Percentiles rank a stretch among this genome's conserved stretches.
Conservation (phyloP, 1,139 yeast species). For the Geotrichum aggregatum region DNA sequence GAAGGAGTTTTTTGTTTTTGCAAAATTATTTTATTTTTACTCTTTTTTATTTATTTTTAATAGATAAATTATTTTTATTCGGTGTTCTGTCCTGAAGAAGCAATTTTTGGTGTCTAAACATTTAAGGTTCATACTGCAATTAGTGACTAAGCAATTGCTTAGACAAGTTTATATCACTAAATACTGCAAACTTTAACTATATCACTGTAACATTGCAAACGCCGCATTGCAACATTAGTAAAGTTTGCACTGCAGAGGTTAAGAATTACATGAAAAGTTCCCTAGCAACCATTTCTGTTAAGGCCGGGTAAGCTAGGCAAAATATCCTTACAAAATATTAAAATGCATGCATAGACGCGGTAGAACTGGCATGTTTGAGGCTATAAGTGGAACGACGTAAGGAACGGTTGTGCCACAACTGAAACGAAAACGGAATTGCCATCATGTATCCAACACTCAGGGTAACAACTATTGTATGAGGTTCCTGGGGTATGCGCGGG, state of each 20-base stretch:
- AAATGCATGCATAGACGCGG: neutral
- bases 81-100: neutral
- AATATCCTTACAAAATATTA: too few species aligned
- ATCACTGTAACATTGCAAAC: neutral
- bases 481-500: too few species aligned
- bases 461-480: neutral
- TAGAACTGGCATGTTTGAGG: neutral
- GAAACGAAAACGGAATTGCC: too few species aligned
- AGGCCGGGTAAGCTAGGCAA: neutral
- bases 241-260: neutral
- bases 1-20: neutral
- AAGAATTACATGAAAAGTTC: neutral
- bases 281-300: too few species aligned
- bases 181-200: too few species aligned
- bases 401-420: slow-evolving; percentile 1
- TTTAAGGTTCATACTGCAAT: neutral
- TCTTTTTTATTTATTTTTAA: neutral
- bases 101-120: neutral
- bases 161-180: neutral
- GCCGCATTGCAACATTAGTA: neutral
- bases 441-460: too few species aligned
- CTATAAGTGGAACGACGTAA: neutral
- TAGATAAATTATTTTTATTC: neutral
- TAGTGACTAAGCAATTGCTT: neutral
- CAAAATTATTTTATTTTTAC: neutral